Percentiles rank a stretch among this genome's conserved stretches.
Conservation (phyloP, 495 filamentous ascomycete species). For the Podospora pseudocomata region DNA sequence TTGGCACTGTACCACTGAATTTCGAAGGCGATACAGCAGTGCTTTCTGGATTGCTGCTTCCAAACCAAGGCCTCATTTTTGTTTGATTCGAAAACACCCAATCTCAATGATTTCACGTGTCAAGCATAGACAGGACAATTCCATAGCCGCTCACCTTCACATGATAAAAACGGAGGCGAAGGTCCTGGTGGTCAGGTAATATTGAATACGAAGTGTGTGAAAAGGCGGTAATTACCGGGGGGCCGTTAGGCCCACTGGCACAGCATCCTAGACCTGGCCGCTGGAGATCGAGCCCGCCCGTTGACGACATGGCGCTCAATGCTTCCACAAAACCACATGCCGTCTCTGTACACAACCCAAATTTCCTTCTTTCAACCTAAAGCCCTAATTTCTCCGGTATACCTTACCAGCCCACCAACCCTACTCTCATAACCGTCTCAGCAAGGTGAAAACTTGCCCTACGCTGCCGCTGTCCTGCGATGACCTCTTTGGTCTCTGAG, state of each 20-base stretch:
- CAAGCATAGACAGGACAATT: neutral
- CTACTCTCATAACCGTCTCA: neutral
- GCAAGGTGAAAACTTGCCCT: neutral
- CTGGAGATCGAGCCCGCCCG: neutral
- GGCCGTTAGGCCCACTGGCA: constrained; percentile 1
- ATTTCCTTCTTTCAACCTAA: neutral
- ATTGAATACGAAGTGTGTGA: neutral
- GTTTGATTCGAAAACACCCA: neutral
- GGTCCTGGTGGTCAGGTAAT: neutral
- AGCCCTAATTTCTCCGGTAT: neutral
- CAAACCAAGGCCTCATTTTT: neutral
- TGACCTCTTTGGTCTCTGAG: constrained; percentile 70
- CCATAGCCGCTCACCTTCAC: neutral
- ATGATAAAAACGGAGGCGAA: neutral
- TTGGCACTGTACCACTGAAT: no score
- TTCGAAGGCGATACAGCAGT: neutral
- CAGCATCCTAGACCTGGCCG: neutral
- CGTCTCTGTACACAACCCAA: neutral
- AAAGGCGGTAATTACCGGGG: neutral
- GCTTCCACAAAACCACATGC: constrained; percentile 3
- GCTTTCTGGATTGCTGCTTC: neutral
- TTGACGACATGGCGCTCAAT: constrained; percentile 9
- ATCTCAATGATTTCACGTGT: neutral
- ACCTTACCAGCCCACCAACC: neutral
- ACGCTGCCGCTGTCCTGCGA: constrained; percentile 38